These are phyloP conservation scores for Penicillium fuscoglaucum DNA, from an alignment of 2,329 filamentous ascomycete genomes.

Conservation along the genomic window DNA sequence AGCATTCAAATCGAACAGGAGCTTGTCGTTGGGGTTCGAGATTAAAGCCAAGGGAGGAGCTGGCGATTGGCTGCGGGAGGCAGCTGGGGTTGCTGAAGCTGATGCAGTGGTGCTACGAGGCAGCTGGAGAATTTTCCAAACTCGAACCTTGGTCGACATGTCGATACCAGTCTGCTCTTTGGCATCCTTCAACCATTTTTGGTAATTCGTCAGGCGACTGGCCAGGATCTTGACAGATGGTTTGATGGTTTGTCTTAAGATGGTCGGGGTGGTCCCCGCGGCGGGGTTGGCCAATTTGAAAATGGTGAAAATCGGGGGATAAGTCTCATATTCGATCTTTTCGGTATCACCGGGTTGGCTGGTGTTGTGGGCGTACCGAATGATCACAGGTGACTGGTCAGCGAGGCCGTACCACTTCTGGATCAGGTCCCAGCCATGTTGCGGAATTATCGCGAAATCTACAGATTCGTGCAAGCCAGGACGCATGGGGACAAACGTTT, in stretches of 20 bases:
- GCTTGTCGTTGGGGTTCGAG: constrained; percentile 45
- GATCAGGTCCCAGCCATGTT: constrained; percentile 78
- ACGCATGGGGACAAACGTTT: constrained; percentile 70
- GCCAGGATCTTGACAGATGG: constrained; percentile 67
- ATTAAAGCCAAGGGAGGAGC: constrained; percentile 46
- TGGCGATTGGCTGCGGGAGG: constrained; percentile 46
- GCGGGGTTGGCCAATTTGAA: constrained; percentile 70
- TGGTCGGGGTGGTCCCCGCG: constrained; percentile 58
- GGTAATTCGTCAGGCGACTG: constrained; percentile 68
- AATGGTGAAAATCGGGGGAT: constrained; percentile 81
- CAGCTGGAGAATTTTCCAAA: constrained; percentile 64
- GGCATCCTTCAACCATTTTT: constrained; percentile 72
- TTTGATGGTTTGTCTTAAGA: constrained; percentile 61
- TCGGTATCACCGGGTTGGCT: constrained; percentile 57
- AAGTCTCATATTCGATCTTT: constrained; percentile 78
- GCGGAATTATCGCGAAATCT: constrained; percentile 74
- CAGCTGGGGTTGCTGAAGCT: constrained; percentile 45
- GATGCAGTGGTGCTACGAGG: constrained; percentile 48
- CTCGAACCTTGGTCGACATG: constrained; percentile 68
- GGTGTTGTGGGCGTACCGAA: constrained; percentile 76
- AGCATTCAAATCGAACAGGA: constrained; percentile 62
- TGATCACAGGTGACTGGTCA: constrained; percentile 68
- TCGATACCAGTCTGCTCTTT: constrained; percentile 71
- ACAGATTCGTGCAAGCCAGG: constrained; percentile 64
- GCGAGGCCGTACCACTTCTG: constrained; percentile 78